These are phyloP conservation scores for Pseudozyma pruni DNA, from an alignment of 1,284 basidiomycete genomes.

Conservation along the genomic window DNA sequence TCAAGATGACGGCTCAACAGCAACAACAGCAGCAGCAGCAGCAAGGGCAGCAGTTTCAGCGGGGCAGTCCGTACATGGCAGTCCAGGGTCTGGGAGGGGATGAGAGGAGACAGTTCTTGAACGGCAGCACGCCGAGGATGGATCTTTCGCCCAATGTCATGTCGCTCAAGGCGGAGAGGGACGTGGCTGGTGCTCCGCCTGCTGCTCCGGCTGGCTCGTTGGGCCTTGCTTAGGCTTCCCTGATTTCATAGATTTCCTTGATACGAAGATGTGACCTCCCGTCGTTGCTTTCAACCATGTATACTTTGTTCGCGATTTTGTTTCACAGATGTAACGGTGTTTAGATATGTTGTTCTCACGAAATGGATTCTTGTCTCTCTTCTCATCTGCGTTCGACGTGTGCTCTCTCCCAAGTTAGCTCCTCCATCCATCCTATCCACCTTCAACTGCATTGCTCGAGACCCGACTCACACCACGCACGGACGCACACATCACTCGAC, in stretches of 20 bases:
- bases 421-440: too few relatives aligned
- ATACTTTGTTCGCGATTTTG: constrained; percentile 9
- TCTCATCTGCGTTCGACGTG: too few relatives aligned
- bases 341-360: constrained; percentile 31
- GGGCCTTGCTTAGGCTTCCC: constrained; percentile 26
- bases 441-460: too few relatives aligned
- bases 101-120: constrained; percentile 23
- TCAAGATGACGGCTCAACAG: constrained; percentile 10
- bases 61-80: constrained; percentile 29
- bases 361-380: constrained; percentile 21
- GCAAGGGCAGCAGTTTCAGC: constrained; percentile 22
- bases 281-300: too few relatives aligned
- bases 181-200: constrained; percentile 21
- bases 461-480: too few relatives aligned
- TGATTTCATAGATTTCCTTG: too few relatives aligned
- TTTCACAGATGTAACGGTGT: constrained; percentile 34
- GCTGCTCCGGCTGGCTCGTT: constrained; percentile 37
- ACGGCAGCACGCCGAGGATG: constrained; percentile 23
- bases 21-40: constrained; percentile 7
- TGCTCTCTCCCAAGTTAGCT: too few relatives aligned
- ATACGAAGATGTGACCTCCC: too few relatives aligned
- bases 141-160: constrained; percentile 27
- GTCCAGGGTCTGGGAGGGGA: constrained; percentile 12
- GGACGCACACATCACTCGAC: too few relatives aligned
- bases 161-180: constrained; percentile 24